Percentiles rank a stretch among this genome's conserved stretches.
Evolutionary conservation across 2,329 filamentous ascomycete genomes (phyloP).

Genomic region (Xylariaceae sp.): DNA sequence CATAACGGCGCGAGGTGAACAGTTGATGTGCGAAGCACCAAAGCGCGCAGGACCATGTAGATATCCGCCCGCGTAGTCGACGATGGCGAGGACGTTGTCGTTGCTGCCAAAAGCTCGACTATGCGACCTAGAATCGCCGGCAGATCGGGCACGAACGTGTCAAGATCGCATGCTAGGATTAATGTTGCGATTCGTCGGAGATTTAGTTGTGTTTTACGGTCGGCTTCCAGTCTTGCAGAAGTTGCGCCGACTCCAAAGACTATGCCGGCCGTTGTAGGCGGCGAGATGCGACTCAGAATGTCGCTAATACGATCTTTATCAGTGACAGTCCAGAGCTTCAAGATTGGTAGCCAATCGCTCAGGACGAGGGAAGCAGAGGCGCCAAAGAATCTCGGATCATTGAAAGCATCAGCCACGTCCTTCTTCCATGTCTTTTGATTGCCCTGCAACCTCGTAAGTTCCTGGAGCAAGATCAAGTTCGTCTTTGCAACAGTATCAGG

Average conservation of each 20-base stretch:
- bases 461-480: constrained; percentile 67
- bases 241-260: constrained; percentile 98
- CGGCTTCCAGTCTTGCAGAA: constrained; percentile 88
- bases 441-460: constrained; percentile 70
- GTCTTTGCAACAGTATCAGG: constrained; percentile 74
- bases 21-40: constrained; percentile 72
- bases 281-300: constrained; percentile 68
- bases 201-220: constrained; percentile 86
- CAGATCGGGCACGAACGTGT: constrained; percentile 75
- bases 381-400: constrained; percentile 81
- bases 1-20: constrained; percentile 79
- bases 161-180: constrained; percentile 68
- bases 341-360: constrained; percentile 72
- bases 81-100: constrained; percentile 83
- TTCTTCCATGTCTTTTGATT: constrained; percentile 90
- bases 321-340: constrained; percentile 75
- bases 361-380: constrained; percentile 60
- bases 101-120: constrained; percentile 79
- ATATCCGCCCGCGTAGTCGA: constrained; percentile 84
- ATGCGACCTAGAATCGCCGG: constrained; percentile 72
- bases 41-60: constrained; percentile 78
- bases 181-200: constrained; percentile 77
- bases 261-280: constrained; percentile 88
- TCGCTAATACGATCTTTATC: constrained; percentile 89
- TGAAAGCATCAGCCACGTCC: constrained; percentile 86